Percentiles rank a stretch among this genome's conserved stretches.
Evolutionary conservation across 768 basidiomycete genomes (phyloP).

Genomic region (Rhodotorula kratochvilovae): DNA sequence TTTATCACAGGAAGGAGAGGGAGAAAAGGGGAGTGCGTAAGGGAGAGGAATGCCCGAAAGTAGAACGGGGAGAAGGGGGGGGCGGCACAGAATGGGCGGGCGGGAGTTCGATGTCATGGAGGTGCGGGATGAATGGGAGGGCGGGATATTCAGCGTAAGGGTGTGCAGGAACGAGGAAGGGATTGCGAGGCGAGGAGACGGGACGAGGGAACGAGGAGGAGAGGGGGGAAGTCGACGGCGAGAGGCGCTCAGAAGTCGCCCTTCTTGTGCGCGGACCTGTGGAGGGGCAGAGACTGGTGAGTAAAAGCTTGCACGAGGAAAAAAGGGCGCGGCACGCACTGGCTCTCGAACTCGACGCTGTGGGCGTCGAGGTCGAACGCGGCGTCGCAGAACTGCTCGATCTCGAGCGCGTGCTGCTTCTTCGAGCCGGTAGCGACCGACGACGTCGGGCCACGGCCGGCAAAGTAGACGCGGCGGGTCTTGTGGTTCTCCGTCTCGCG

Average conservation of each 20-base stretch:
- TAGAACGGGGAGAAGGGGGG: too few relatives aligned
- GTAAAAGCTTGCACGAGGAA: too few relatives aligned
- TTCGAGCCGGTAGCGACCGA: slow-evolving; percentile 38
- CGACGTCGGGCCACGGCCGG: slow-evolving; percentile 80
- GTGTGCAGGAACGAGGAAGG: not conserved
- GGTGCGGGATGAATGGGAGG: not conserved
- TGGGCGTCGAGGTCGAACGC: slow-evolving; percentile 37
- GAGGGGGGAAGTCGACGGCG: not conserved
- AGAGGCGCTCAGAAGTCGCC: slow-evolving; percentile 7
- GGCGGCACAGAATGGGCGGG: too few relatives aligned
- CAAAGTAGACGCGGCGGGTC: slow-evolving; percentile 86
- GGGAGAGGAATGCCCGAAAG: too few relatives aligned
- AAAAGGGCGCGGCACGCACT: too few relatives aligned
- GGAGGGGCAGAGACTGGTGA: not conserved
- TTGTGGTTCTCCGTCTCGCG: slow-evolving; percentile 84
- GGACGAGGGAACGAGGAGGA: not conserved
- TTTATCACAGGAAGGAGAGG: too few relatives aligned
- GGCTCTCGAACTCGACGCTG: slow-evolving; percentile 2
- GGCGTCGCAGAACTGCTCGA: slow-evolving; percentile 34
- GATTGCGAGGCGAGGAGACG: not conserved
- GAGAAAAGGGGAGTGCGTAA: too few relatives aligned
- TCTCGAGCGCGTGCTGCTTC: slow-evolving; percentile 39
- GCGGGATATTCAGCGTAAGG: not conserved
- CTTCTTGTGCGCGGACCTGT: slow-evolving; percentile 5
- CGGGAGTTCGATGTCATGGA: too few relatives aligned